Evolutionary conservation across 768 basidiomycete species (phyloP), one percentile per base, ranked within the genome.

Genomic region (Ramaria rubella): DNA sequence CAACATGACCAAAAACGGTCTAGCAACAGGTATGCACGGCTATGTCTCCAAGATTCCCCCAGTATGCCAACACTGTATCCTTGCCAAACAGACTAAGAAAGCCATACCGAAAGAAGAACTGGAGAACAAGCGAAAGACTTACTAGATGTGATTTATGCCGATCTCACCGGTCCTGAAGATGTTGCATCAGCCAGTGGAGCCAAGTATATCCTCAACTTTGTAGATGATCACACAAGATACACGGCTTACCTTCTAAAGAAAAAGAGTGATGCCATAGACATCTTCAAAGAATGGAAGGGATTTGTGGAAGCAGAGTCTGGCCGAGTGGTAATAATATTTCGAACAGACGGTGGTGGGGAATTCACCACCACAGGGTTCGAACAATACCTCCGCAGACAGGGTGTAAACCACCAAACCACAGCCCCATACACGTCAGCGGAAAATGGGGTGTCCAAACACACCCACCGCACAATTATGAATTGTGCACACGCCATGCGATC

Each of bases 381-480:
- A n/a, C 29, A 59, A 33, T 59, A 48, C 43, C 17, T 57, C 17
- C 19, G 19, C 14, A 46, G 55, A 4, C 19, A 55, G 9, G 57
- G 58, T n/a, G 49, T 38, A n/a, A 17, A 14, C 6, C 55, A 57
- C 24, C 57, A 63, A 49, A 45, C 44, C 3, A 60, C 61, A 59
- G 68, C 68, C 0, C 64, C 70, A 0, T 63, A 75, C 59, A 73
- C 71, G 5, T 73, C 72, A 14, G 67, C 69, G 0, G 70, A 74
- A 11, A 75, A 69, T 55, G 71, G 75, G 4, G 57, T 61, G 6
- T 72, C 72, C 3, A 72, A 77, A 52, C 64, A 69, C 0, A 51
- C 70, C 40, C 73, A 77, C 52, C 61, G 65, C 8, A 75, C 73
- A 0, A 55, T 74, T 4, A 62, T 73, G 52, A 64, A 60, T 14